Evolutionary conservation across 2,329 filamentous ascomycete genomes (phyloP).

Genomic region (Cladophialophora yegresii): DNA sequence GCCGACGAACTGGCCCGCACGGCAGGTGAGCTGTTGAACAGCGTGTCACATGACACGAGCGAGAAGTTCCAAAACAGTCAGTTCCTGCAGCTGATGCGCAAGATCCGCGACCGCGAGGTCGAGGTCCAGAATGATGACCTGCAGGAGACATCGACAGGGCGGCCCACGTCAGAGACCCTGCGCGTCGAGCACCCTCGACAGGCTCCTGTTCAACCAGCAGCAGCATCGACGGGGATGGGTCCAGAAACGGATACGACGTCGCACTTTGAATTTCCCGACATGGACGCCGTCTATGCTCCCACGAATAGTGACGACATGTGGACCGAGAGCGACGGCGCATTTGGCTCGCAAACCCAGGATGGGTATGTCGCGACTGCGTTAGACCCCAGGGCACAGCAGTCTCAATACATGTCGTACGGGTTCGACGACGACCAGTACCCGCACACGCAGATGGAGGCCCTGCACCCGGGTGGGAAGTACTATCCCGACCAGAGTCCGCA

Average conservation of each 20-base stretch:
- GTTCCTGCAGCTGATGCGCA: conserved; percentile 75
- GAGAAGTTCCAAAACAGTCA: conserved; percentile 76
- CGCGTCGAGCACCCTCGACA: neutral
- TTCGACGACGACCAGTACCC: conserved; percentile 28
- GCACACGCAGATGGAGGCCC: conserved; percentile 41
- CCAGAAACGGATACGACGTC: conserved; percentile 12
- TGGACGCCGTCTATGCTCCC: conserved; percentile 35
- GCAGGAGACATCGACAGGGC: conserved; percentile 48
- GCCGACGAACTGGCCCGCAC: conserved; percentile 71
- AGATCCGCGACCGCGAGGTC: conserved; percentile 70
- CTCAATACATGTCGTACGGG: conserved; percentile 29
- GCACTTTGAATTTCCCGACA: conserved; percentile 35
- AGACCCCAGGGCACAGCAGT: neutral
- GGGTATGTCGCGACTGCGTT: neutral
- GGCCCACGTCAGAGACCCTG: neutral
- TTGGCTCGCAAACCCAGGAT: neutral
- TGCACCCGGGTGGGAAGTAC: conserved; percentile 51
- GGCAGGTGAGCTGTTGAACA: conserved; percentile 69
- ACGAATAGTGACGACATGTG: conserved; percentile 6
- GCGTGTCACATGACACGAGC: conserved; percentile 67
- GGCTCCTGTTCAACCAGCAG: neutral
- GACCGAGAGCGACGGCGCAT: neutral
- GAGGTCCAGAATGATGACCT: conserved; percentile 70
- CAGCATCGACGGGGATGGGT: neutral
- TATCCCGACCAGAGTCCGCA: conserved; percentile 44